Conservation (phyloP, 106 monocot genomes). For the Apostasia ramifera region DNA sequence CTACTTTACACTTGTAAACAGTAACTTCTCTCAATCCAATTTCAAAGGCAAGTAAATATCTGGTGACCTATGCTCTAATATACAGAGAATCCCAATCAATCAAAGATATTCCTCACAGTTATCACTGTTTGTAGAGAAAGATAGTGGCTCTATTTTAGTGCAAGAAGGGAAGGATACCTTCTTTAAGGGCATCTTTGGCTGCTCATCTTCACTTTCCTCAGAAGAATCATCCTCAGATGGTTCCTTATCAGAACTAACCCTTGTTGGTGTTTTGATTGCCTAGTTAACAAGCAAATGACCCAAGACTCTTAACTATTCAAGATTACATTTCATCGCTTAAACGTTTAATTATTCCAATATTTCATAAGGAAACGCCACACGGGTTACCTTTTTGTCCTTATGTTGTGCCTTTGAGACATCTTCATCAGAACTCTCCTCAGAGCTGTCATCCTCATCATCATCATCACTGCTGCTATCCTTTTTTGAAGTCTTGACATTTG, state of each 20-base stretch:
- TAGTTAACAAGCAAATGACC: constrained; percentile 12
- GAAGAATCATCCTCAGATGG: constrained; percentile 18
- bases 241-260: constrained; percentile 28
- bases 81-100: no score
- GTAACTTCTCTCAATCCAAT: no score
- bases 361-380: no score
- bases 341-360: no score
- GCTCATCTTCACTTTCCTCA: constrained; percentile 53
- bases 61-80: no score
- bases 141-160: no score
- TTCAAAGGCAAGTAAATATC: no score
- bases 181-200: constrained; percentile 47
- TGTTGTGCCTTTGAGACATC: constrained; percentile 26
- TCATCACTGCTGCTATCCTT: constrained; percentile 36
- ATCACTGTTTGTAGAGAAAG: no score
- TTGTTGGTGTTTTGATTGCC: constrained; percentile 1
- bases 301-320: not conserved
- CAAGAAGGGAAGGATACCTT: not conserved
- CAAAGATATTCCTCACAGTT: not conserved
- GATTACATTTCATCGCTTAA: no score
- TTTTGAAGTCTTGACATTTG: constrained; percentile 16
- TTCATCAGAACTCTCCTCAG: constrained; percentile 69
- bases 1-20: no score
- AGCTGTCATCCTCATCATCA: constrained; percentile 46
- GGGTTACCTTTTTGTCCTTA: constrained; percentile 6